Base-by-base conservation (phyloP, 805 yeast species). In the Saccharomycopsis sp. region DNA sequence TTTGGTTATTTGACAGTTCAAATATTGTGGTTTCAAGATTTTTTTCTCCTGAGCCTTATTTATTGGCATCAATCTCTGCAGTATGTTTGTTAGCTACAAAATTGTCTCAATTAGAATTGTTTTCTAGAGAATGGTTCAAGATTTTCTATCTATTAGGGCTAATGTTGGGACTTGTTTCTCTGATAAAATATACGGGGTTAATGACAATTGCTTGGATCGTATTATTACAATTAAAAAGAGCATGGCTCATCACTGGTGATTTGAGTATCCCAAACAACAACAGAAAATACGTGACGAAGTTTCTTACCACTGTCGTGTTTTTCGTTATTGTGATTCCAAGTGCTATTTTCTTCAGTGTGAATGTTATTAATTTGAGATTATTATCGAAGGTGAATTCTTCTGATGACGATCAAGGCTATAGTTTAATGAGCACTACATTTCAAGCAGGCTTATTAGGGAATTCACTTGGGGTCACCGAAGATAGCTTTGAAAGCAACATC, bases 211-310 rank as follows among this genome's bases (percentile, higher is more conserved):
- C 62, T 0, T 87, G 94, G 94, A 62, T 84, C 9, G 72, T 78
- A 2, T 3, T 65, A 0, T 55, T 77, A 38, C 62, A 65, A 1
- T 42, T 71, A 1, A 64, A 67, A 47, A 77, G 78, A 49, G 59
- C 81, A 37, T 88, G 96, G 96, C 59, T 60, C 49, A 55, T 75
- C 9, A 58, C 82, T 31, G 94, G 93, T 11, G 96, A 90, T 60
- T 83, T 26, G 60, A 64, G 3, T 66, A 81, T 3, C 35, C 74
- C 1, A 59, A 65, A 6, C 44, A 41, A 14, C 41, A 54, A 20
- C 64, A 77, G 51, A 51, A 65, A 85, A 33, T 87, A 85, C 63
- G 50, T 75, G 6, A 63, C 71, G 8, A 58, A 77, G 43, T 82
- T 81, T 56, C 69, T 72, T 4, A 53, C 77, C 22, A 90, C 84